Evolutionary conservation across 2,329 filamentous ascomycete genomes (phyloP).

Genomic region (Lecanoromycetidae sp.): DNA sequence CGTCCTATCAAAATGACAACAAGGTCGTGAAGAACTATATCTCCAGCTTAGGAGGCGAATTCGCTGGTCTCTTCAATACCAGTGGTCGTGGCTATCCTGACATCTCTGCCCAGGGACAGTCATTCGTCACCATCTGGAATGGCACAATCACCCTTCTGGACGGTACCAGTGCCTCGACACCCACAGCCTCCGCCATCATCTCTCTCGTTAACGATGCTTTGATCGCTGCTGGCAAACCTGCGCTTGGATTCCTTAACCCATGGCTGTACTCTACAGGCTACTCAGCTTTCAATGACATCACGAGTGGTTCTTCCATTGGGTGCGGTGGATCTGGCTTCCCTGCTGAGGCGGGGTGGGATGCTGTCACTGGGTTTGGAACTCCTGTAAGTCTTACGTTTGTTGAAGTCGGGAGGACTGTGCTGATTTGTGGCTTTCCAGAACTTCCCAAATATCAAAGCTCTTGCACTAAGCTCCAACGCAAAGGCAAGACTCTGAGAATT

Average conservation of each 20-base stretch:
- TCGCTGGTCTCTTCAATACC: conserved; percentile 39
- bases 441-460: conserved; percentile 3
- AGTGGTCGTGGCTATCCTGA: conserved; percentile 44
- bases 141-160: conserved; percentile 26
- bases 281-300: conserved; percentile 38
- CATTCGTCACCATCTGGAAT: conserved; percentile 35
- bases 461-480: conserved; percentile 4
- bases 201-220: conserved; percentile 51
- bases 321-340: conserved; percentile 27
- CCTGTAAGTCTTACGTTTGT: conserved; percentile 17
- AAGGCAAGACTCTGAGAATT: too few relatives aligned
- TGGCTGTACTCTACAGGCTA: conserved; percentile 43
- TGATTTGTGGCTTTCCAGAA: neutral
- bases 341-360: conserved; percentile 30
- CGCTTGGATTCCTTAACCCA: conserved; percentile 49
- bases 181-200: conserved; percentile 47
- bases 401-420: neutral
- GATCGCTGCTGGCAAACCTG: conserved; percentile 36
- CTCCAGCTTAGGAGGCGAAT: conserved; percentile 28
- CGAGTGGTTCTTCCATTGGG: conserved; percentile 25
- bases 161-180: conserved; percentile 41
- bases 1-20: conserved; percentile 34
- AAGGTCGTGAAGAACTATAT: conserved; percentile 35
- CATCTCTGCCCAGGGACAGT: conserved; percentile 47
- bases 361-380: conserved; percentile 30